Base-by-base conservation (phyloP, 139 green algal genomes). In the Chlamydomonas sp. region DNA sequence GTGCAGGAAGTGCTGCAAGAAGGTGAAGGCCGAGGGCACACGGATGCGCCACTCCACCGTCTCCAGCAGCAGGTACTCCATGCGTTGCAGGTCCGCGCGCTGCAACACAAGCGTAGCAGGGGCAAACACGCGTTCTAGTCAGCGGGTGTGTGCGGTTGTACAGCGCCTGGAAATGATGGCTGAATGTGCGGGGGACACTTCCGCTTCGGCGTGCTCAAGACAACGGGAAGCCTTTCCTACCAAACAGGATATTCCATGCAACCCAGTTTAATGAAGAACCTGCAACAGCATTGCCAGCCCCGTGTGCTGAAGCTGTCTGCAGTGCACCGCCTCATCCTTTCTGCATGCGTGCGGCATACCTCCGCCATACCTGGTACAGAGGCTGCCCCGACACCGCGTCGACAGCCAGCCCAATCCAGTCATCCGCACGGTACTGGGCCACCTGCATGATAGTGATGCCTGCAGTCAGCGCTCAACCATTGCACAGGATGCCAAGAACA, bases 31-130 rank as follows among this genome's bases (percentile, higher is more conserved):
- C 57, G 18, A 72, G 16, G 84, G 84, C 9, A 88, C 84, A 2
- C 74, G 84, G 57, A 83, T 83, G 75, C 84, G 84, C 84, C 84
- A 88, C 17, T 88, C 84, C 64, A 88, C 75, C 17, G 84, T 88
- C 64, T 88, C 84, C 75, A 88, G 20, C 75, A 88, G 75, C 49
- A 88, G 75, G 75, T 63, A 83, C 59, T 88, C 84, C 84, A 88
- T 88, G 49, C 75, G 74, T 59, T 83, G 63, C 17, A 88, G 84
- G 74, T 88, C 84, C 5, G 2, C 61, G 57, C 58, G 63, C 84
- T 88, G 74, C 31, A 17, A 7, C 9, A 4, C 31, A 2, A 5
- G 20, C 9, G 71, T 8, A 5, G 71, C 3, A 7, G 20, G 14
- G 71, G 71, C 5, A 7, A 4, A 2, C 20, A 6, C 67, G 67